Evolutionary conservation across 2,329 filamentous ascomycete species (phyloP).

Genomic region (Coniella vitis): DNA sequence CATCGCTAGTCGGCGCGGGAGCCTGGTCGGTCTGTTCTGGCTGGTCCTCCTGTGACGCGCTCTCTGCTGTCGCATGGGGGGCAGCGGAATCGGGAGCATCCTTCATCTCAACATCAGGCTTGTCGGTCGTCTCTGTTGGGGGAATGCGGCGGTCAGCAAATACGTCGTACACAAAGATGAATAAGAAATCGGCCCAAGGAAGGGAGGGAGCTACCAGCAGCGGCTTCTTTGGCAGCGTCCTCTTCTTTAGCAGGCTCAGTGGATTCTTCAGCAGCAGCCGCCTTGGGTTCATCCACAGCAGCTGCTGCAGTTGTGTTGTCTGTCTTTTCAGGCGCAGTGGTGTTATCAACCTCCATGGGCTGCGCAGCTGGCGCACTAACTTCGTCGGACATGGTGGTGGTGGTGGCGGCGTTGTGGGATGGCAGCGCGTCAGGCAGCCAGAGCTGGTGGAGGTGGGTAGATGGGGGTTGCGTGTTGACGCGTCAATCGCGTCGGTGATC

Average conservation of each 20-base stretch:
- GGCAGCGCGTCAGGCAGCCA: constrained; percentile 16
- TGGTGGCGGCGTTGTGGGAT: constrained; percentile 22
- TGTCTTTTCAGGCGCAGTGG: constrained; percentile 6
- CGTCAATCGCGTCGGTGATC: constrained; percentile 18
- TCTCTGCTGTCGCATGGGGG: constrained; percentile 32
- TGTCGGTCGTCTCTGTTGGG: constrained; percentile 25
- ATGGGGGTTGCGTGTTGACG: constrained; percentile 10
- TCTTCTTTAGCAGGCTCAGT: constrained; percentile 3
- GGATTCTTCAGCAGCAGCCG: constrained; percentile 8
- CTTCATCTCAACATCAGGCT: constrained; percentile 57
- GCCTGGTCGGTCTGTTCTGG: constrained; percentile 20
- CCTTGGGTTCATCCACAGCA: constrained; percentile 15
- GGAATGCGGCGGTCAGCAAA: constrained; percentile 23
- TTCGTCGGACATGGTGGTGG: constrained; percentile 23
- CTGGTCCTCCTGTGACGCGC: constrained; percentile 27
- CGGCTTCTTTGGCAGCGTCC: constrained; percentile 17
- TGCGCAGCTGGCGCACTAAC: constrained; percentile 16
- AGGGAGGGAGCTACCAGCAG: constrained; percentile 17
- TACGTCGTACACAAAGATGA: not conserved
- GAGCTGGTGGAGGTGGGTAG: constrained; percentile 5
- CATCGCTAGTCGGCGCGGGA: constrained; percentile 23
- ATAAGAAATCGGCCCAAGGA: not conserved
- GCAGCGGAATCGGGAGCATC: constrained; percentile 55
- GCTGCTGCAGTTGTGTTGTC: constrained; percentile 1
- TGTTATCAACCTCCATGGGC: constrained; percentile 3